Base-by-base conservation (phyloP, 2,329 filamentous ascomycete genomes). In the Fusarium lateritium region DNA sequence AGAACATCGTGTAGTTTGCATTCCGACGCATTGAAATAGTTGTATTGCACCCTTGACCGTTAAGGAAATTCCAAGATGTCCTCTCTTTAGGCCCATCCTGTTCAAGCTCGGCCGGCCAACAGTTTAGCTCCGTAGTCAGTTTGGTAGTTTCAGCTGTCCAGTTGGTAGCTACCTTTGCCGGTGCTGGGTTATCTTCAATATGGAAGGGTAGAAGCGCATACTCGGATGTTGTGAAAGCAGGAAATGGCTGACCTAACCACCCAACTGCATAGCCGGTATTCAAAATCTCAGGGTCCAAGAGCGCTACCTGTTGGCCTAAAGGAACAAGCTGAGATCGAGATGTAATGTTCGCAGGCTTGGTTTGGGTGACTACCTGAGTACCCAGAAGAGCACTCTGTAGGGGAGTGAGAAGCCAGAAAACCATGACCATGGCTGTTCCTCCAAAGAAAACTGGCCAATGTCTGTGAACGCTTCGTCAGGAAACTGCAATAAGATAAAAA, bases 321-420 rank as follows among this genome's bases (percentile, higher is more conserved):
- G 77, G 70, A 0, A 73, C 34, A 0, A 80, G 45, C 2, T 59
- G 59, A 0, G 73, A 64, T 2, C 65, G 53, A 0, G 21, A 59
- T 0, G 13, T 5, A 10, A 77, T 59, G 0, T 19, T 21, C 1
- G 62, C 14, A 0, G 26, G 4, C 0, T 69, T 49, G 0, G 63
- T 73, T 3, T 76, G 73, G 0, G 45, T 69, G 1, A 86, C 73
- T 0, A 71, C 72, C 0, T 73, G 71, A 0, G 77, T 79, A 0
- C 84, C 83, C 7, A 90, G 84, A 0, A 89, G 81, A n/a, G 86
- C 83, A 26, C 85, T 83, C 69, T 89, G 86, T 0, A 85, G 68
- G 0, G 88, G 88, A 0, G 87, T 88, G 0, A 90, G 65, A 0
- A 82, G 76, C 84, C 85, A 89, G 4, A 86, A 85, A 0, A 89